Conservation (phyloP, 2,329 filamentous ascomycete species). For the Alternaria solani region DNA sequence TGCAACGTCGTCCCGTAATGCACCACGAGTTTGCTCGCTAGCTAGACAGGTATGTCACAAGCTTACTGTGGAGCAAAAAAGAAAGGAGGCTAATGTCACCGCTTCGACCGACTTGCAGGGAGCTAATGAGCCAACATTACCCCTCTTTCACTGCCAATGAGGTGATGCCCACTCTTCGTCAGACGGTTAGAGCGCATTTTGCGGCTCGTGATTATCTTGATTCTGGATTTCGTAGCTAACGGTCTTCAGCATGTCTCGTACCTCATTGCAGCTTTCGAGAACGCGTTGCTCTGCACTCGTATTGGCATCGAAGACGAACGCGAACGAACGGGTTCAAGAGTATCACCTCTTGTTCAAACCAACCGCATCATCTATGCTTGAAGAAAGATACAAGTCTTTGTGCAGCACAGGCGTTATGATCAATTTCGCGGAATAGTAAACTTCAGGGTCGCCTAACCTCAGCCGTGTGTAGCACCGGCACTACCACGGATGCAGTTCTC, state of each 20-base stretch:
- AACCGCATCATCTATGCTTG: background rate
- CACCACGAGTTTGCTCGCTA: constrained; percentile 10
- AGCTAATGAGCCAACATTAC: constrained; percentile 33
- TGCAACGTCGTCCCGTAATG: constrained; percentile 8
- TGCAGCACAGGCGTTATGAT: background rate
- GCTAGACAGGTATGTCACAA: constrained; percentile 7
- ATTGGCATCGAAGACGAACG: constrained; percentile 22
- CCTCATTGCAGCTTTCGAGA: constrained; percentile 18
- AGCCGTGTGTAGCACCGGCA: background rate
- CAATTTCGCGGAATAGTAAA: background rate
- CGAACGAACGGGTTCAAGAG: background rate
- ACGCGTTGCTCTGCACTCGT: constrained; percentile 13
- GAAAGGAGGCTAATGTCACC: constrained; percentile 34
- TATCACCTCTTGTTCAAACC: background rate
- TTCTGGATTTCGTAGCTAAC: constrained; percentile 21
- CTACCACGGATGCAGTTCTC: background rate
- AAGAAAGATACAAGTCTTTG: background rate
- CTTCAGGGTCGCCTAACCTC: constrained; percentile 6
- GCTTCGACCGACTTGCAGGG: constrained; percentile 34
- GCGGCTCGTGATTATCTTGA: constrained; percentile 16
- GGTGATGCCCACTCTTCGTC: constrained; percentile 13
- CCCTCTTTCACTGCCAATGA: constrained; percentile 29
- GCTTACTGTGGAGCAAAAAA: constrained; percentile 16
- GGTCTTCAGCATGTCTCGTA: constrained; percentile 19
- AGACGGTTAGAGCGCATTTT: constrained; percentile 25